phyloP scores from a whole-genome alignment of 257 asterid species.

The Nemophila menziesii region DNA sequence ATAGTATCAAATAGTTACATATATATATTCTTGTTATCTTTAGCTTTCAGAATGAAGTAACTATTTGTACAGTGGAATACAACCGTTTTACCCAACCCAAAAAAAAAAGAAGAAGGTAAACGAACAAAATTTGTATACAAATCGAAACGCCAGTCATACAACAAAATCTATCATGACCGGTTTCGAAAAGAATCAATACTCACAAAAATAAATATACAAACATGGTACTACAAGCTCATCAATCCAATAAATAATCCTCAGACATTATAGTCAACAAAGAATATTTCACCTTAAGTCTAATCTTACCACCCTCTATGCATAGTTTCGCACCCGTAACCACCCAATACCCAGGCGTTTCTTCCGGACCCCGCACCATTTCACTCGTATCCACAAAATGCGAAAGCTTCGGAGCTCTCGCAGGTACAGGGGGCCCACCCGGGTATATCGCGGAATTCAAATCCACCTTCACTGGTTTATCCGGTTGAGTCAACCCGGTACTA shows the following conservation, averaged over 20 bases:
- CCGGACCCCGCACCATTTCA: constrained; percentile 89
- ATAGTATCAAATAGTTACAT: too few species aligned
- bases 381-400: constrained; percentile 66
- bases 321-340: constrained; percentile 86
- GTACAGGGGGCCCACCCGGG: constrained; percentile 82
- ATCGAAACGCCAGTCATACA: background rate
- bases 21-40: too few species aligned
- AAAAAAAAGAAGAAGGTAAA: too few species aligned
- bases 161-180: background rate
- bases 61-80: too few species aligned
- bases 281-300: constrained; percentile 61
- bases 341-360: constrained; percentile 87
- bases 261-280: constrained; percentile 66
- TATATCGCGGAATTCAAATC: constrained; percentile 79
- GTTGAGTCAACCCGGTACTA: constrained; percentile 44
- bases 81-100: too few species aligned
- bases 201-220: constrained; percentile 18
- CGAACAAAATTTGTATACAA: background rate
- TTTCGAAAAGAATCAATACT: constrained; percentile 8
- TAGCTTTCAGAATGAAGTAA: too few species aligned
- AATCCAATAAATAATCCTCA: constrained; percentile 55
- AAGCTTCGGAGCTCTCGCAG: constrained; percentile 73
- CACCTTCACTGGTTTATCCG: constrained; percentile 39
- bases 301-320: constrained; percentile 68
- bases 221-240: constrained; percentile 14